Conservation (phyloP, 148 eudicot genomes). For the Chenopodium suecicum region DNA sequence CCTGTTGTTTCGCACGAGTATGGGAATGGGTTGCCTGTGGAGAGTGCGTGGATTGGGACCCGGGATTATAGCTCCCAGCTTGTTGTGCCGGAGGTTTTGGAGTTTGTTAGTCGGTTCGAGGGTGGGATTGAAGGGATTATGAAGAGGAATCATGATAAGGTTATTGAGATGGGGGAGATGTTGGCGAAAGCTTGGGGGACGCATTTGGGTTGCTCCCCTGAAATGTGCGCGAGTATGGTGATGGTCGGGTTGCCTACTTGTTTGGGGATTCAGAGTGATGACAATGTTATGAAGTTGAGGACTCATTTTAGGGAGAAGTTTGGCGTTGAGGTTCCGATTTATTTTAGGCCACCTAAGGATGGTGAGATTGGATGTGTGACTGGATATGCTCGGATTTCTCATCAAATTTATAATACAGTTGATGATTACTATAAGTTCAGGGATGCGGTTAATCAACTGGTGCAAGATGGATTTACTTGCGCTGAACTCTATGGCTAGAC, state of each 20-base stretch:
- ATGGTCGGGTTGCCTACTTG: constrained; percentile 82
- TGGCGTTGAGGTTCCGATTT: constrained; percentile 80
- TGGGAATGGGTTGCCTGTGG: constrained; percentile 79
- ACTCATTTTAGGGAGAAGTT: constrained; percentile 64
- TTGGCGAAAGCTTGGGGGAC: constrained; percentile 80
- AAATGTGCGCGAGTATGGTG: constrained; percentile 82
- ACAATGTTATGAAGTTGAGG: constrained; percentile 64
- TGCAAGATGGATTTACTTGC: constrained; percentile 63
- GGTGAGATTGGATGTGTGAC: constrained; percentile 61
- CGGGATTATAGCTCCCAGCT: constrained; percentile 86
- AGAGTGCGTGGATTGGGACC: constrained; percentile 89
- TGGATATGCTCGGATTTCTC: constrained; percentile 91
- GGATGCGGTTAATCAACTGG: constrained; percentile 77
- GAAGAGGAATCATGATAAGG: constrained; percentile 75
- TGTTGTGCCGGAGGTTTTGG: constrained; percentile 71
- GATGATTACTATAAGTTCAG: constrained; percentile 72
- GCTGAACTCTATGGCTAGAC: constrained; percentile 38
- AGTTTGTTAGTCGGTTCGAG: constrained; percentile 74
- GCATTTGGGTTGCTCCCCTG: constrained; percentile 62
- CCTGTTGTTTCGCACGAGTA: constrained; percentile 88
- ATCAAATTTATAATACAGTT: constrained; percentile 73
- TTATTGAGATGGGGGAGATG: constrained; percentile 82
- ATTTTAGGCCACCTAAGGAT: constrained; percentile 59
- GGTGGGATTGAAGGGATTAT: constrained; percentile 88
- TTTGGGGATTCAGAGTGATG: constrained; percentile 60